Percentiles rank a stretch among this genome's conserved stretches.
These are phyloP conservation scores for Lumnitzera littorea DNA, from an alignment of 345 rosid species.

Conservation along the genomic window DNA sequence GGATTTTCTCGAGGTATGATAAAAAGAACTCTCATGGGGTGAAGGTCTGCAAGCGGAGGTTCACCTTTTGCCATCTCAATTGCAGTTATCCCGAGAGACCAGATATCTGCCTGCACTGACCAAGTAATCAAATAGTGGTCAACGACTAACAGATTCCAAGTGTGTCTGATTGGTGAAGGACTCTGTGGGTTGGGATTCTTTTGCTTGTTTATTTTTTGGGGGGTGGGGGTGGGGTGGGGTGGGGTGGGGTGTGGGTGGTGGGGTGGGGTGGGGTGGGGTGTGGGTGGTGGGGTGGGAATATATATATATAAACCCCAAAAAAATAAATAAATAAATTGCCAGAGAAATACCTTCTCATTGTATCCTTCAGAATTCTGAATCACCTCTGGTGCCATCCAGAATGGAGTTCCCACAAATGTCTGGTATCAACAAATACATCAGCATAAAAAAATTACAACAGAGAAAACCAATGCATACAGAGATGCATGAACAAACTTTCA, in stretches of 20 bases:
- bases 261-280: too few species aligned
- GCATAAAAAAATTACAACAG: slow-evolving; percentile 3
- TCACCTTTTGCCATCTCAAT: slow-evolving; percentile 99
- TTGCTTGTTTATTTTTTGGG: too few species aligned
- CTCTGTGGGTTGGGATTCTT: too few species aligned
- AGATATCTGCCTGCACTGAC: slow-evolving; percentile 86
- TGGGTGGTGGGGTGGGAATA: too few species aligned
- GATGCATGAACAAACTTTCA: neutral
- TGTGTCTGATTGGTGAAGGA: too few species aligned
- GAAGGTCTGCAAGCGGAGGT: slow-evolving; percentile 99
- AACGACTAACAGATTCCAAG: neutral
- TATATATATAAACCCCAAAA: too few species aligned
- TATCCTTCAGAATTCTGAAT: slow-evolving; percentile 98
- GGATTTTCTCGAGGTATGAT: slow-evolving; percentile 99
- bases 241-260: too few species aligned
- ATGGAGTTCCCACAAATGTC: slow-evolving; percentile 99
- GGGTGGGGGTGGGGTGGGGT: too few species aligned
- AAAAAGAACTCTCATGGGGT: slow-evolving; percentile 99
- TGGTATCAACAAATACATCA: slow-evolving; percentile 44
- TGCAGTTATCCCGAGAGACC: slow-evolving; percentile 98
- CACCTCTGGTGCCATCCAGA: slow-evolving; percentile 99
- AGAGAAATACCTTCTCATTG: slow-evolving; percentile 72
- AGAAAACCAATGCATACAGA: neutral
- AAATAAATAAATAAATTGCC: slow-evolving; percentile 4
- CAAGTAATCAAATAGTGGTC: slow-evolving; percentile 1